phyloP scores from a whole-genome alignment of 768 basidiomycete genomes.

The Termitomyces sp. region DNA sequence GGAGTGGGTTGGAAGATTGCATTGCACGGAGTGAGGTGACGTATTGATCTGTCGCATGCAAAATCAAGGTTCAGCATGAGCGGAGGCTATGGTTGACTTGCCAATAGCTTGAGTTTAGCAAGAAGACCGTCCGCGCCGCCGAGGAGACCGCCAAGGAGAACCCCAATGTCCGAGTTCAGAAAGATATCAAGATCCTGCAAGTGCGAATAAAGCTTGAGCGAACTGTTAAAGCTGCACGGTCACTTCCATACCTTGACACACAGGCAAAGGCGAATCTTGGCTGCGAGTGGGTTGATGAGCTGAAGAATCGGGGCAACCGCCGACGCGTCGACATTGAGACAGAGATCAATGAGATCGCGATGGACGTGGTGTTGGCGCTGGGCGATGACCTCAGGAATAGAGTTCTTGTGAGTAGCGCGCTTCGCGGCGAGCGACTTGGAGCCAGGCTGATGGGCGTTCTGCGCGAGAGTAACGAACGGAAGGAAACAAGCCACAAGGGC shows the following conservation, averaged over 20 bases:
- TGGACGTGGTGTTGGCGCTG: slow-evolving; percentile 12
- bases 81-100: neutral
- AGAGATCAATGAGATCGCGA: slow-evolving; percentile 15
- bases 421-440: slow-evolving; percentile 3
- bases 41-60: slow-evolving; percentile 11
- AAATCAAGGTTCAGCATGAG: neutral
- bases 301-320: slow-evolving; percentile 10
- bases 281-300: slow-evolving; percentile 11
- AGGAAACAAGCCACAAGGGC: slow-evolving; percentile 11
- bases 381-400: slow-evolving; percentile 8
- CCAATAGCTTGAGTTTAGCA: slow-evolving; percentile 12
- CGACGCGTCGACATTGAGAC: slow-evolving; percentile 12
- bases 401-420: slow-evolving; percentile 3
- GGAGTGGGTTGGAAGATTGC: slow-evolving; percentile 13
- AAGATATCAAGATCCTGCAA: slow-evolving; percentile 14
- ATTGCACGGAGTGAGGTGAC: slow-evolving; percentile 9
- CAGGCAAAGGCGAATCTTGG: slow-evolving; percentile 13
- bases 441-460: slow-evolving; percentile 8
- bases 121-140: slow-evolving; percentile 13
- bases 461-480: slow-evolving; percentile 5
- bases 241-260: slow-evolving; percentile 12
- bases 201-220: neutral
- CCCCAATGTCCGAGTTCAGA: slow-evolving; percentile 12
- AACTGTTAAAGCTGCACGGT: neutral
- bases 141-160: slow-evolving; percentile 10